These are phyloP conservation scores for Vitis riparia DNA, from an alignment of 164 flowering plant genomes.

Conservation along the genomic window DNA sequence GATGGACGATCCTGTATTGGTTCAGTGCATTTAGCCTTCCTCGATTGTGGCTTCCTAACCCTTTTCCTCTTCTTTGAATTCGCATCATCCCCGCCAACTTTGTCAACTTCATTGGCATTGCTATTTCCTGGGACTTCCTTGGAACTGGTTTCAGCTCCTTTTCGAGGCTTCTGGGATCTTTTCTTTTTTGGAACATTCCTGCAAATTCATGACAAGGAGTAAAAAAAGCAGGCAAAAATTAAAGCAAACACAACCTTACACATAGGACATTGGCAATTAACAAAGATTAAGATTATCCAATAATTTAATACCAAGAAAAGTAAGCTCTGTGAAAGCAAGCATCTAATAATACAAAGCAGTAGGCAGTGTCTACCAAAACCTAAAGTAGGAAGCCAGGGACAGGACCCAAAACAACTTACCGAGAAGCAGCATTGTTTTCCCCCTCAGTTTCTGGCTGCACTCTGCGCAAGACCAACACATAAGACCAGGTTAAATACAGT, in stretches of 20 bases:
- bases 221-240: not conserved
- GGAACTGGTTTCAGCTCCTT: constrained; percentile 5
- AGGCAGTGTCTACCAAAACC: not conserved
- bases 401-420: constrained; percentile 14
- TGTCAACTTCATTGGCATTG: constrained; percentile 11
- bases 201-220: constrained; percentile 13
- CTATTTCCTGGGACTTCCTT: constrained; percentile 7
- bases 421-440: constrained; percentile 6
- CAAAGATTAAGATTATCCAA: not conserved
- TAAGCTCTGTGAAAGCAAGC: not conserved
- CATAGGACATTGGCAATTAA: not conserved
- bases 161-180: constrained; percentile 12
- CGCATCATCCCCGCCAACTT: not conserved
- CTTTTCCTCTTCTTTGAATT: constrained; percentile 4
- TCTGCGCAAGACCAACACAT: constrained; percentile 6
- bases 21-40: not conserved
- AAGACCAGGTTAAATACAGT: not conserved
- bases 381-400: not conserved
- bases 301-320: not conserved
- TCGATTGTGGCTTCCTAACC: not conserved
- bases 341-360: not conserved
- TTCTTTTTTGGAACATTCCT: constrained; percentile 21
- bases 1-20: not conserved
- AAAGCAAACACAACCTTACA: not conserved
- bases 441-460: constrained; percentile 16